A percentile compares a stretch with the other conserved stretches of the same genome.
phyloP scores from a whole-genome alignment of 345 rosid species.

The Eucalyptus victrix region DNA sequence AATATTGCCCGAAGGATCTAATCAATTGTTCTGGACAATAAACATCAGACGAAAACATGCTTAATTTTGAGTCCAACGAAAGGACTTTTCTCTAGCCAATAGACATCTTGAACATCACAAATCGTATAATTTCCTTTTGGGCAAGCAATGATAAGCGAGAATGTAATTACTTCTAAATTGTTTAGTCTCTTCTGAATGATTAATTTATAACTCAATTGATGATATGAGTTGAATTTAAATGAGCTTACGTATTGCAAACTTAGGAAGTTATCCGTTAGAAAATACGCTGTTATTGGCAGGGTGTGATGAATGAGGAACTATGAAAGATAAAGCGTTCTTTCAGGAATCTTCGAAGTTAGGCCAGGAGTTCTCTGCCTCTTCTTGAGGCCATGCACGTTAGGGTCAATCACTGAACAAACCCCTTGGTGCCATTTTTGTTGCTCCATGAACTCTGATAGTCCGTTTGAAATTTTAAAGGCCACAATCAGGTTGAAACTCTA shows the following conservation, averaged over 20 bases:
- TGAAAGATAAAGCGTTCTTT: not conserved
- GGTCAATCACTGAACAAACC: not conserved
- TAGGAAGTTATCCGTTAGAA: not conserved
- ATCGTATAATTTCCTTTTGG: no score
- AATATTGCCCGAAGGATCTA: not conserved
- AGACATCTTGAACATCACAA: no score
- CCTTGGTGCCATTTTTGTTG: not conserved
- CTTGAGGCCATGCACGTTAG: not conserved
- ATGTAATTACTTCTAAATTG: no score
- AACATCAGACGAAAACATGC: not conserved
- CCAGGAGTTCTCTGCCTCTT: not conserved
- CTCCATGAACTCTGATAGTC: not conserved
- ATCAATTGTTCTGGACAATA: not conserved
- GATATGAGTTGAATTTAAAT: not conserved
- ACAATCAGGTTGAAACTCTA: no score
- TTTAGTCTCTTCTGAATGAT: no score
- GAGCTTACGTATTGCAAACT: not conserved
- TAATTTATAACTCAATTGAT: no score
- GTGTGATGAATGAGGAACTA: not conserved
- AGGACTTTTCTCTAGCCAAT: no score
- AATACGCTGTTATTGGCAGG: not conserved
- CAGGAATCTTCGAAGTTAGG: not conserved
- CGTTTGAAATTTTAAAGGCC: not conserved
- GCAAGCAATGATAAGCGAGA: no score
- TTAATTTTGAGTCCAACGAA: no score